Base-by-base conservation (phyloP, 2,329 filamentous ascomycete genomes). In the Zarea fungicola region DNA sequence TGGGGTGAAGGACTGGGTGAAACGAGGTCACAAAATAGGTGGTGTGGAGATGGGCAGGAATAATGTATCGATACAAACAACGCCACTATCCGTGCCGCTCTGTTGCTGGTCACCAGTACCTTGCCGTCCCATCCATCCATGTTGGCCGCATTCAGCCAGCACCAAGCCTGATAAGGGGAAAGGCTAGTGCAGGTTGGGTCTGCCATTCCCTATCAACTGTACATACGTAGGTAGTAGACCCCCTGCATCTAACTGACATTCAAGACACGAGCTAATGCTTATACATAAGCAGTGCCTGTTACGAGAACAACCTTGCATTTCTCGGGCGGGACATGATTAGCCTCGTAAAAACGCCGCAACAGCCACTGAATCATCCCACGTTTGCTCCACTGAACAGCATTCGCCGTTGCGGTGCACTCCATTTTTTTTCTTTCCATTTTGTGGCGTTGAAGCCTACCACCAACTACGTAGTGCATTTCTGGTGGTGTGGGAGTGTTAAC, bases 311-410 rank as follows among this genome's bases (percentile, higher is more conserved):
- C 22, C 23, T 13, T 5, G 22, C 42, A 26, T 10, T 22, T 16
- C 32, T 36, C 19, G 31, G 22, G 13, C 9, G 11, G 37, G 43
- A 18, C 43, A 31, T 28, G 16, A 36, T 36, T 22, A 29, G 23
- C 19, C 10, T 31, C 16, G 9, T 37, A 21, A 22, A 28, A 25
- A 23, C 13, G 22, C 23, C 22, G 16, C 22, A n/a, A n/a, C 44
- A 47, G 44, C 35, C 26, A 40, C 44, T 25, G 34, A 47, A 40
- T 31, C 44, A 47, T 25, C 34, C 44, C 44, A 47, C 44, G 44
- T 31, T n/a, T 31, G 35, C 26, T 28, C 35, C 44, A 25, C 44
- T 18, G 14, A 5, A 3, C 5, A 22, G 32, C 29, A 37, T 8
- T 11, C 19, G 19, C 35, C 26, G 43, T 47, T 39, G 19, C 19